These are phyloP conservation scores for Hymenoscyphus repandus DNA, from an alignment of 2,329 filamentous ascomycete species.

Conservation along the genomic window DNA sequence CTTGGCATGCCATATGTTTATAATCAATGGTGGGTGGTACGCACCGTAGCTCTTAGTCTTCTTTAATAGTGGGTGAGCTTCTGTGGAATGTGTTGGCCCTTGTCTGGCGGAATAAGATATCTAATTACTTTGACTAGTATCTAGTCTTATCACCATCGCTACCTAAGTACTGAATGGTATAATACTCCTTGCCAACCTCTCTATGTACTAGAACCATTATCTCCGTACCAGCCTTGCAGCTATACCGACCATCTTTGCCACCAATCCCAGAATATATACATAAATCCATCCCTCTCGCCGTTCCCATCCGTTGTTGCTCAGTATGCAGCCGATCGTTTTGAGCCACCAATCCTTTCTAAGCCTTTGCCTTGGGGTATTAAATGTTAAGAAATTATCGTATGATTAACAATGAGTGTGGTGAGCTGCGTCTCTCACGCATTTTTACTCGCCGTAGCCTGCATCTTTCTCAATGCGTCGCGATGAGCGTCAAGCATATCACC, in stretches of 20 bases:
- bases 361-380: background rate
- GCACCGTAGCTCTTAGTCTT: too few relatives aligned
- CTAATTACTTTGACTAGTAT: too few relatives aligned
- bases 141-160: too few relatives aligned
- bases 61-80: too few relatives aligned
- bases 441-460: conserved; percentile 50
- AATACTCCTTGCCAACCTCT: background rate
- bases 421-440: conserved; percentile 6
- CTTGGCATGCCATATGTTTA: too few relatives aligned
- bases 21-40: too few relatives aligned
- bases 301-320: background rate
- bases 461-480: conserved; percentile 69
- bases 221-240: background rate
- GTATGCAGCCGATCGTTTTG: background rate
- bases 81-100: too few relatives aligned
- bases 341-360: background rate
- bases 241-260: background rate
- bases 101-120: too few relatives aligned
- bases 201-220: background rate
- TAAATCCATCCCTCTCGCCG: background rate
- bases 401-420: background rate
- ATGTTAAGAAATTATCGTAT: conserved; percentile 6
- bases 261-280: background rate
- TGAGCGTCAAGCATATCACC: conserved; percentile 72
- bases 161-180: too few relatives aligned